phyloP scores from a whole-genome alignment of 345 rosid genomes.

The Citrus australasica region DNA sequence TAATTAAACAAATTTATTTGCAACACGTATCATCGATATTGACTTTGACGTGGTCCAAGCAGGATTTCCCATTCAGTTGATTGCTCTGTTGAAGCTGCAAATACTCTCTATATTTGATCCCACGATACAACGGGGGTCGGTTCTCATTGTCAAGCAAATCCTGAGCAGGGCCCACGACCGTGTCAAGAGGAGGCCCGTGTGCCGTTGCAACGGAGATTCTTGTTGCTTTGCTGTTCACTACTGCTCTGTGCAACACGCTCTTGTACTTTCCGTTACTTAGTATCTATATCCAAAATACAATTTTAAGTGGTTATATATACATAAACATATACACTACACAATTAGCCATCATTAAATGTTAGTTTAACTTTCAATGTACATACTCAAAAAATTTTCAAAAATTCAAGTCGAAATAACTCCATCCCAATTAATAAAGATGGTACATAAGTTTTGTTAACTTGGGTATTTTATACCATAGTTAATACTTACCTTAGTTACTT shows the following conservation, averaged over 20 bases:
- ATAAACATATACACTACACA: no score
- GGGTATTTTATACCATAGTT: no score
- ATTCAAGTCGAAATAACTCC: not conserved
- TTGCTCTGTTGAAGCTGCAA: constrained; percentile 29
- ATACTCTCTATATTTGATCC: constrained; percentile 29
- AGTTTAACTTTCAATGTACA: no score
- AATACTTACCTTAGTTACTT: no score
- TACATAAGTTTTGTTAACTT: no score
- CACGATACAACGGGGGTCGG: constrained; percentile 14
- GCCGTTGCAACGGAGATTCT: constrained; percentile 36
- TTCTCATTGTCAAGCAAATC: constrained; percentile 5
- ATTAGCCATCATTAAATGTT: no score
- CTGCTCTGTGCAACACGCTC: constrained; percentile 35
- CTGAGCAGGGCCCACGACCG: constrained; percentile 23
- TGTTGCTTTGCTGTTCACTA: constrained; percentile 23
- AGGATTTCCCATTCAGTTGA: constrained; percentile 21
- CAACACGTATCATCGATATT: not conserved
- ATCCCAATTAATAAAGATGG: no score
- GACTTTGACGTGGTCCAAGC: constrained; percentile 25
- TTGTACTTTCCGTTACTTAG: constrained; percentile 40
- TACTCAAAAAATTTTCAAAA: no score
- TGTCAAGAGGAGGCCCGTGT: constrained; percentile 32
- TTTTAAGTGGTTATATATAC: not conserved
- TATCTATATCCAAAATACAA: constrained; percentile 9
- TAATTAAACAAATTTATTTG: not conserved